Evolutionary conservation across 1,139 yeast genomes (phyloP).

Genomic region (Geotrichum histeridarum): DNA sequence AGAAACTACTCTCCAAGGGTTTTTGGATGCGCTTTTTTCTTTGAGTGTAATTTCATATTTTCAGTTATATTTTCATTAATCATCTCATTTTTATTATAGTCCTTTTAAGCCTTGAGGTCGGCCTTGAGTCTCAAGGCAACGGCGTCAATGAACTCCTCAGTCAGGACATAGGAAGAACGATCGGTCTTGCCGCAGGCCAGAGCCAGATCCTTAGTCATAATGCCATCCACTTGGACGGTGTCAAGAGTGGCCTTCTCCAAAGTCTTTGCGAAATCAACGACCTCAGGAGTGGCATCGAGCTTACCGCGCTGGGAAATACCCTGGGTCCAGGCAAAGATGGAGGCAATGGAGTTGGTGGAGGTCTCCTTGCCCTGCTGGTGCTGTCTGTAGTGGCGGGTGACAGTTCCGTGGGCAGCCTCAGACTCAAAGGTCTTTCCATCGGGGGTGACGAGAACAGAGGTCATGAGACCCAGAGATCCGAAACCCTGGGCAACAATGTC

Average conservation of each 20-base stretch:
- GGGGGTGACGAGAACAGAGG: conserved; percentile 87
- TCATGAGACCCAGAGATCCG: conserved; percentile 94
- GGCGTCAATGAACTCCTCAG: conserved; percentile 85
- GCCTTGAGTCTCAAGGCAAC: conserved; percentile 52
- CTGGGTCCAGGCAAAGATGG: conserved; percentile 94
- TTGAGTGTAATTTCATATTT: conserved; percentile 5
- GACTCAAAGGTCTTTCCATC: conserved; percentile 94
- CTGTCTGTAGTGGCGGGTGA: conserved; percentile 91
- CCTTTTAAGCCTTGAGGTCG: conserved; percentile 22
- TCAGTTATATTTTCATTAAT: conserved; percentile 8
- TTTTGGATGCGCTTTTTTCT: neutral
- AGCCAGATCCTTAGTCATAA: conserved; percentile 95
- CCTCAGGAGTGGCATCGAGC: conserved; percentile 80
- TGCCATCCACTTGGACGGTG: conserved; percentile 77
- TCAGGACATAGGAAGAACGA: conserved; percentile 73
- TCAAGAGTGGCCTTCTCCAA: conserved; percentile 81
- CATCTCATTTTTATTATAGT: conserved; percentile 2
- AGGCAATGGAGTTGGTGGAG: conserved; percentile 97
- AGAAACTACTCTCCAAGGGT: neutral
- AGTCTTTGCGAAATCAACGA: conserved; percentile 66
- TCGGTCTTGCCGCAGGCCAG: conserved; percentile 81
- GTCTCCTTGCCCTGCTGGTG: conserved; percentile 95
- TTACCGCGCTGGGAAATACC: conserved; percentile 89
- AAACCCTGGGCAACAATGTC: conserved; percentile 97
- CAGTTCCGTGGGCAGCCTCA: conserved; percentile 98